phyloP scores from a whole-genome alignment of 345 rosid species.

The Citrus inodora region DNA sequence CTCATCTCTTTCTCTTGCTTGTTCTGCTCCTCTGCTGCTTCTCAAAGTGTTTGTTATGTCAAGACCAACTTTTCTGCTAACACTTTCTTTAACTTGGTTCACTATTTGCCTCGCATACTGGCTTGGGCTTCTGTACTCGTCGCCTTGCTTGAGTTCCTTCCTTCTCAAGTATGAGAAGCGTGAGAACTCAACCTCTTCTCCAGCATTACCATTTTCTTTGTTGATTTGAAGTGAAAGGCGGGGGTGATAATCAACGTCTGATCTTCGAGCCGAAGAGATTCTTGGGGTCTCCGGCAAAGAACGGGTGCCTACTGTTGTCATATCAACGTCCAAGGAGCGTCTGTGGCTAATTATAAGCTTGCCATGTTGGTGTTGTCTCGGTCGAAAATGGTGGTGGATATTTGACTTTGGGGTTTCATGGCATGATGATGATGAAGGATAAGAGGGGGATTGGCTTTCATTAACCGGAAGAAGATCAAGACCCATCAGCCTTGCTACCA shows the following conservation, averaged over 20 bases:
- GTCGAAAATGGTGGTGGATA: constrained; percentile 15
- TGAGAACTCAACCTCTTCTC: constrained; percentile 36
- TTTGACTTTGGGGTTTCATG: constrained; percentile 26
- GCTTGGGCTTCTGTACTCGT: constrained; percentile 59
- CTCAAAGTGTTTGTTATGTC: constrained; percentile 73
- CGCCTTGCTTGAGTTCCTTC: constrained; percentile 47
- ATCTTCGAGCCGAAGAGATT: constrained; percentile 69
- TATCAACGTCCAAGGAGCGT: constrained; percentile 35
- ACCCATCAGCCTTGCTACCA: constrained; percentile 94
- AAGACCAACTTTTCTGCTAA: constrained; percentile 56
- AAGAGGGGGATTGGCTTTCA: constrained; percentile 49
- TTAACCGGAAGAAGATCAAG: constrained; percentile 68
- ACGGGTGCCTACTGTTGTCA: constrained; percentile 35
- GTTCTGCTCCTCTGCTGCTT: constrained; percentile 38
- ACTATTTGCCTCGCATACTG: constrained; percentile 69
- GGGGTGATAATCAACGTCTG: constrained; percentile 68
- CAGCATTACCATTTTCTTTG: constrained; percentile 49
- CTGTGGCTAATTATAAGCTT: constrained; percentile 14
- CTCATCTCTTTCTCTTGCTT: constrained; percentile 42
- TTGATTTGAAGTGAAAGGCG: constrained; percentile 75
- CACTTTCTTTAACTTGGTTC: constrained; percentile 74
- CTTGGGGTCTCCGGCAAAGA: constrained; percentile 88
- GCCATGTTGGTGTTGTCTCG: constrained; percentile 28
- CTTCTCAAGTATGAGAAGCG: constrained; percentile 38
- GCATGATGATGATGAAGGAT: constrained; percentile 24